phyloP scores from a whole-genome alignment of 2,329 filamentous ascomycete species.

The Bipolaris oryzae region DNA sequence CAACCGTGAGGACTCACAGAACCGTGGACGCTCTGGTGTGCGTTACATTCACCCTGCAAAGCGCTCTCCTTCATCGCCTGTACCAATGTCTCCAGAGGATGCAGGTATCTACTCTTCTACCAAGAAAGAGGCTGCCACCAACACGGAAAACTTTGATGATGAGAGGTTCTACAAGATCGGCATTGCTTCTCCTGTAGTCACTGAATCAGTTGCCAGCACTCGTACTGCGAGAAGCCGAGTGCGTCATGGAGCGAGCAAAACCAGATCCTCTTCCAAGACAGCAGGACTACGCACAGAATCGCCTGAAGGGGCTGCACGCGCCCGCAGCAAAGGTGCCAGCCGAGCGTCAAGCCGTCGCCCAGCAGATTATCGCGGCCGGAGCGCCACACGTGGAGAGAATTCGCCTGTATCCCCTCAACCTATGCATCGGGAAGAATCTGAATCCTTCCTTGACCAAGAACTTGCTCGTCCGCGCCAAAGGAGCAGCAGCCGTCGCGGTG shows the following conservation, averaged over 20 bases:
- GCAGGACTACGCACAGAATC: slow-evolving; percentile 43
- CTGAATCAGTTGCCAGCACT: slow-evolving; percentile 46
- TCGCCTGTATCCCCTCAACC: slow-evolving; percentile 85
- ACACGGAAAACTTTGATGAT: slow-evolving; percentile 56
- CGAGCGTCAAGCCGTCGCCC: slow-evolving; percentile 46
- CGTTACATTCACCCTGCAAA: slow-evolving; percentile 78
- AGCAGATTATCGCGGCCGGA: slow-evolving; percentile 43
- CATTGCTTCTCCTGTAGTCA: slow-evolving; percentile 44
- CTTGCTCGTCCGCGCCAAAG: slow-evolving; percentile 56
- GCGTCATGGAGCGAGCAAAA: slow-evolving; percentile 40
- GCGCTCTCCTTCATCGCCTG: slow-evolving; percentile 86
- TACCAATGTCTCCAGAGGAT: slow-evolving; percentile 94
- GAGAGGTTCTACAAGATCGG: slow-evolving; percentile 55
- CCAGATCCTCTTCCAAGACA: slow-evolving; percentile 46
- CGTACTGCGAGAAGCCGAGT: slow-evolving; percentile 45
- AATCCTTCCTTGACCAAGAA: slow-evolving; percentile 68
- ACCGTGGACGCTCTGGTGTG: slow-evolving; percentile 69
- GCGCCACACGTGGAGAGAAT: slow-evolving; percentile 52
- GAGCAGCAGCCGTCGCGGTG: slow-evolving; percentile 58
- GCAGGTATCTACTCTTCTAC: slow-evolving; percentile 54
- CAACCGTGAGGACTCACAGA: slow-evolving; percentile 67
- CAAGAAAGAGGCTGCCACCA: slow-evolving; percentile 50
- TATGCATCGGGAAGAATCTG: slow-evolving; percentile 66
- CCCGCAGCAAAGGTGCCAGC: slow-evolving; percentile 41
- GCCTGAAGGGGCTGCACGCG: slow-evolving; percentile 36